phyloP scores from a whole-genome alignment of 208 protist species.

The Acanthamoeba culbertsoni region DNA sequence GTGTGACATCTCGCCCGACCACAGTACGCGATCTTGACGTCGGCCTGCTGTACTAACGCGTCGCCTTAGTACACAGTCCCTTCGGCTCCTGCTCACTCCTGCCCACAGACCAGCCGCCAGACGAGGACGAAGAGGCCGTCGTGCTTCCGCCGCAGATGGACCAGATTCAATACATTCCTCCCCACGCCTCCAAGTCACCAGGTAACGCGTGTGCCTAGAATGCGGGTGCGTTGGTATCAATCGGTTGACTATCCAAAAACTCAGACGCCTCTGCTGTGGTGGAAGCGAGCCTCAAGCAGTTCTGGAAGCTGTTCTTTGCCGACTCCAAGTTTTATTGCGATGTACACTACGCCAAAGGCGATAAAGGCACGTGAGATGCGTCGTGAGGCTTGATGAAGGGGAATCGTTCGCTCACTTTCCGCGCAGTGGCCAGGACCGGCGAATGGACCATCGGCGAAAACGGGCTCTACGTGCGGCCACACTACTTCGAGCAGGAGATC shows the following conservation, averaged over 20 bases:
- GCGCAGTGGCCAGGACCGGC: neutral
- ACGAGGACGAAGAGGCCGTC: neutral
- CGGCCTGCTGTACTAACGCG: too few species aligned
- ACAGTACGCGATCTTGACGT: neutral
- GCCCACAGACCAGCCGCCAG: neutral
- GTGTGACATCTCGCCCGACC: neutral
- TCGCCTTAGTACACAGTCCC: neutral
- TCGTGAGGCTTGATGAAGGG: too few species aligned
- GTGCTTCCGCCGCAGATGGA: neutral
- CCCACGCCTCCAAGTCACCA: neutral
- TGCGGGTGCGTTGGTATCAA: too few species aligned
- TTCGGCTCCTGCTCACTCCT: too few species aligned
- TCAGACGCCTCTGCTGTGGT: conserved; percentile 13
- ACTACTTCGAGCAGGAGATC: conserved; percentile 53
- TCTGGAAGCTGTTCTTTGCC: conserved; percentile 32
- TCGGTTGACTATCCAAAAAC: too few species aligned
- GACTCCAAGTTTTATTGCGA: conserved; percentile 19
- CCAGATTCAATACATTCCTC: conserved; percentile 6
- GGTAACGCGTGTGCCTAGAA: too few species aligned
- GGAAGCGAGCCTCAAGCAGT: conserved; percentile 40
- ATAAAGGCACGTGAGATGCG: neutral
- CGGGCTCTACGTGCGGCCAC: neutral
- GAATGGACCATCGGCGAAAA: neutral
- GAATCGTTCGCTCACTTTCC: too few species aligned
- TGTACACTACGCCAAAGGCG: conserved; percentile 2